Conservation (phyloP, 2,329 filamentous ascomycete species). For the Fusarium coffeatum region DNA sequence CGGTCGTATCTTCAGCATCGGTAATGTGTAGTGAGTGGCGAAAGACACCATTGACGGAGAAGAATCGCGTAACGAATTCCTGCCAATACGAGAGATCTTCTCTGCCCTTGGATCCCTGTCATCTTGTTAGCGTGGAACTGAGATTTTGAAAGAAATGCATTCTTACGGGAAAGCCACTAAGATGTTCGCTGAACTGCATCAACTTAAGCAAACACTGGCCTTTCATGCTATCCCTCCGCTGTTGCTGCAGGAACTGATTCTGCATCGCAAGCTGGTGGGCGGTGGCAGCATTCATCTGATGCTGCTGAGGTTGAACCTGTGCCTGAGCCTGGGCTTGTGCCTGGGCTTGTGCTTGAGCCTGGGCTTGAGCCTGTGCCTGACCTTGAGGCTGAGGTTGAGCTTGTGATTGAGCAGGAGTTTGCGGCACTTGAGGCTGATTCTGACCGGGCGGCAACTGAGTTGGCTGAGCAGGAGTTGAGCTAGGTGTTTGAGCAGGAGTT, state of each 20-base stretch:
- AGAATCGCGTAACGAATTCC: constrained; percentile 82
- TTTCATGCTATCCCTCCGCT: constrained; percentile 64
- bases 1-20: constrained; percentile 66
- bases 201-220: constrained; percentile 69
- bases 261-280: constrained; percentile 53
- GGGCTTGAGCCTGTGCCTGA: constrained; percentile 49
- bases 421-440: constrained; percentile 51
- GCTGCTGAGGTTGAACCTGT: constrained; percentile 47
- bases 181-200: constrained; percentile 71
- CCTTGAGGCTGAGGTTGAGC: constrained; percentile 50
- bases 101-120: constrained; percentile 66
- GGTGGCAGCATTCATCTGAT: constrained; percentile 48
- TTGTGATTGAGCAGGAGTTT: constrained; percentile 53
- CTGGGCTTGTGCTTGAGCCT: constrained; percentile 49
- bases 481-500: constrained; percentile 60
- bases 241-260: constrained; percentile 56
- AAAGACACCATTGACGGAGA: constrained; percentile 80
- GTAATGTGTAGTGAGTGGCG: constrained; percentile 74
- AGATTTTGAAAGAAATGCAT: not conserved
- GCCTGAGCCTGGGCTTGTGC: constrained; percentile 51
- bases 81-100: constrained; percentile 83
- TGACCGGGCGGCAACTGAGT: constrained; percentile 49
- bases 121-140: constrained; percentile 8
- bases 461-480: constrained; percentile 53
- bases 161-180: constrained; percentile 68